Evolutionary conservation across 176 grass and related monocot species (phyloP), one percentile per base, ranked within the genome.

Genomic region (Hordeum marinum): DNA sequence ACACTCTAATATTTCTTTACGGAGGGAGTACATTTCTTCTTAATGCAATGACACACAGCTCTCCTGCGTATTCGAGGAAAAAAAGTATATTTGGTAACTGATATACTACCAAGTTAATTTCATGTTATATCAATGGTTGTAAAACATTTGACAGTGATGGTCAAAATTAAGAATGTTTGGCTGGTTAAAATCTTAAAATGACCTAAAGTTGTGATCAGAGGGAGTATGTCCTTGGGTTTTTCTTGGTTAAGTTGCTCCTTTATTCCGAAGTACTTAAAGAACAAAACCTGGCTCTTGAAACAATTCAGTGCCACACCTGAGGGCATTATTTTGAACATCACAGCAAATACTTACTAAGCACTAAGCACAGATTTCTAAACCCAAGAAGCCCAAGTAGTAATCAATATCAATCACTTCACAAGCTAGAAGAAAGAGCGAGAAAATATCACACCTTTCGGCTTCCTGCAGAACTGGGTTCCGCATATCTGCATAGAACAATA

Each of bases 401-500:
- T 5, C 8, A 2, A 7, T 11, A 6, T 45, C 25, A 24, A 31
- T 24, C 15, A 27, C 11, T 35, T 29, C 9, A 6, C 29, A 87
- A 85, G 26, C 23, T 29, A 63, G 31, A 78, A 58, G 3, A 11
- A 15, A 36, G 20, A 58, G 43, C 13, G 58, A 12, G 20, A 39
- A 74, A 39, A 74, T 25, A 27, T 3, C 23, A 45, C 52, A 94
- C 94, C 89, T 94, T 76, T 91, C 90, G 61, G 92, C 72, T 48
- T 82, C 80, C 43, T 73, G 87, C 39, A 85, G 10, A 23, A 65
- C 79, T 66, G 91, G 83, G 52, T 80, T 94, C 9, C 82, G 77
- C 85, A 92, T 75, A 90, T 96, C 94, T 97, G 83, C 87, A 93
- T 41, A 48, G 3, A 75, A 82, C 54, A 82, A 62, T 59, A 50